Conservation (phyloP, 1,139 yeast genomes). For the Protomyces inouyei region DNA sequence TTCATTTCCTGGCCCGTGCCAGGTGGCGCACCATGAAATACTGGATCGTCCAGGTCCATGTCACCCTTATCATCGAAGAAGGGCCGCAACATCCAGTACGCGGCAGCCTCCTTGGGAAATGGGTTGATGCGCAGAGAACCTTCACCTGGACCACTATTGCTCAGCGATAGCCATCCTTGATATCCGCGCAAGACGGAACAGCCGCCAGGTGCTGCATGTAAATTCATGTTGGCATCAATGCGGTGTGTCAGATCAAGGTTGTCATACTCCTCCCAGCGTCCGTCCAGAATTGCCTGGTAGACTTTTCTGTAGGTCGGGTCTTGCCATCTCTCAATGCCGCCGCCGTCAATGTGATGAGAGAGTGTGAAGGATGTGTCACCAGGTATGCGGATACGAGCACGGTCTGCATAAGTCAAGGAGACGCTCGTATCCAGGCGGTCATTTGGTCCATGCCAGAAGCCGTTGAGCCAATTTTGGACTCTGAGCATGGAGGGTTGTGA, state of each 20-base stretch:
- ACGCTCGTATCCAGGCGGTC: conserved; percentile 40
- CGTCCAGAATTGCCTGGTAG: conserved; percentile 45
- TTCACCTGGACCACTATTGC: conserved; percentile 43
- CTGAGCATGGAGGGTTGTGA: conserved; percentile 43
- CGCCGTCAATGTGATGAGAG: conserved; percentile 48
- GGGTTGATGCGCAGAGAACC: conserved; percentile 48
- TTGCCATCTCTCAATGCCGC: conserved; percentile 50
- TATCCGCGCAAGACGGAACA: conserved; percentile 41
- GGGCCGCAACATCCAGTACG: conserved; percentile 47
- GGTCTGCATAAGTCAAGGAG: conserved; percentile 51
- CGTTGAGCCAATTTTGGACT: conserved; percentile 40
- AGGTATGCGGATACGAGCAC: conserved; percentile 49
- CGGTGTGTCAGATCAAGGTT: conserved; percentile 45
- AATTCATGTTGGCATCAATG: conserved; percentile 41
- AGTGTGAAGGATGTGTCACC: conserved; percentile 42
- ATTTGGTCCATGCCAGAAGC: conserved; percentile 42
- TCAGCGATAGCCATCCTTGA: conserved; percentile 50
- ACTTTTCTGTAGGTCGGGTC: conserved; percentile 44
- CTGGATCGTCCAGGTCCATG: conserved; percentile 33
- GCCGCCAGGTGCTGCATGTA: conserved; percentile 44
- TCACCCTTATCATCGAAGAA: conserved; percentile 39
- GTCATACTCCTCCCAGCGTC: conserved; percentile 49
- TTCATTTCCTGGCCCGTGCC: conserved; percentile 40
- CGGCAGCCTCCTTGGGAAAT: conserved; percentile 41
- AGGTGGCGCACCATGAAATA: conserved; percentile 38